A percentile compares a stretch with the other conserved stretches of the same genome.
Conservation (phyloP, 2,329 filamentous ascomycete species). For the Trichoderma brevicompactum region DNA sequence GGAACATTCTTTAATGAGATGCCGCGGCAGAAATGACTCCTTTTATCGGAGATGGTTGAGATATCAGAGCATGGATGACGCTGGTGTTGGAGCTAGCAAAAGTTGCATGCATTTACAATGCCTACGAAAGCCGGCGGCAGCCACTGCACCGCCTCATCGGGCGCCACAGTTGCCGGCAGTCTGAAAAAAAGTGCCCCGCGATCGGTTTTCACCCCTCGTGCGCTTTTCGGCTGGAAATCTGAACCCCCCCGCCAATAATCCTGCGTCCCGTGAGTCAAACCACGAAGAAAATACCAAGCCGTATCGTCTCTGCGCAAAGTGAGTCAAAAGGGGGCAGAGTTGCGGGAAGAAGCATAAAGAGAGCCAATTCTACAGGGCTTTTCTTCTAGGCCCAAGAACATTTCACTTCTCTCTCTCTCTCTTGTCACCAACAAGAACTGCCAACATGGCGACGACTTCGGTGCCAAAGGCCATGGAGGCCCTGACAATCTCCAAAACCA, state of each 20-base stretch:
- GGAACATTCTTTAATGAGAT: constrained; percentile 40
- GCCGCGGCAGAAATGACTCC: constrained; percentile 19
- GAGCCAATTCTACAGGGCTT: background rate
- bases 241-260: constrained; percentile 30
- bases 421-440: background rate
- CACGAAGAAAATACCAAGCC: constrained; percentile 18
- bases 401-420: background rate
- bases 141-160: constrained; percentile 38
- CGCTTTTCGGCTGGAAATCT: constrained; percentile 22
- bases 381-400: background rate
- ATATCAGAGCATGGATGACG: constrained; percentile 11
- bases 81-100: constrained; percentile 20
- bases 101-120: constrained; percentile 21
- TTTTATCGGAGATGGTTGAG: background rate
- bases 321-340: constrained; percentile 27
- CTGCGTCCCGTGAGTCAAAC: constrained; percentile 40
- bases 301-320: constrained; percentile 20
- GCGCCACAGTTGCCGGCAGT: constrained; percentile 31
- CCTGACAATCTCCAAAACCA: constrained; percentile 61
- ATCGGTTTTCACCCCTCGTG: constrained; percentile 44
- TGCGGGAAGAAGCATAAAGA: constrained; percentile 20
- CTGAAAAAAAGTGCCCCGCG: constrained; percentile 40
- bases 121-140: constrained; percentile 31
- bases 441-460: constrained; percentile 49
- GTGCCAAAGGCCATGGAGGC: constrained; percentile 56